phyloP scores from a whole-genome alignment of 2,329 filamentous ascomycete genomes.

The Falciphora oryzae region DNA sequence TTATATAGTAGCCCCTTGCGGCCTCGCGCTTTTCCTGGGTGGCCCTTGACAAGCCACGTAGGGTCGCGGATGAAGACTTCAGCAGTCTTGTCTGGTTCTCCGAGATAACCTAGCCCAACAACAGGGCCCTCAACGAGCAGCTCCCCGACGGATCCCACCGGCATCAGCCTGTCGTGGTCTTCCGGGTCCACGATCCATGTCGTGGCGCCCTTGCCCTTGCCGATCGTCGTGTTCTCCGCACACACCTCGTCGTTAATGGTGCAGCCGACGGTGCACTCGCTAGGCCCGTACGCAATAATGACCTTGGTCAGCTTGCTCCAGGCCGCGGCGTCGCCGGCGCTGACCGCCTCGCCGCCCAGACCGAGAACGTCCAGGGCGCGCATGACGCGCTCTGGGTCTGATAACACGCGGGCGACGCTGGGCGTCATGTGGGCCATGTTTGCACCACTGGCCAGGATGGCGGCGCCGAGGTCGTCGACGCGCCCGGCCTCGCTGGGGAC shows the following conservation, averaged over 20 bases:
- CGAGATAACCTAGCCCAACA: slow-evolving; percentile 41
- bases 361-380: slow-evolving; percentile 39
- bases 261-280: slow-evolving; percentile 44
- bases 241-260: slow-evolving; percentile 22
- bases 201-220: slow-evolving; percentile 8
- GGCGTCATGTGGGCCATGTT: slow-evolving; percentile 19
- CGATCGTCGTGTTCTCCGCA: slow-evolving; percentile 20
- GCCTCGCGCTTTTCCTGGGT: background rate
- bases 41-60: slow-evolving; percentile 4
- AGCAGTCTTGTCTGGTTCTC: slow-evolving; percentile 3
- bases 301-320: slow-evolving; percentile 41
- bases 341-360: slow-evolving; percentile 48
- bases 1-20: slow-evolving; percentile 22
- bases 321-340: slow-evolving; percentile 38
- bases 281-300: slow-evolving; percentile 47
- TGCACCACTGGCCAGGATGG: slow-evolving; percentile 14
- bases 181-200: slow-evolving; percentile 23
- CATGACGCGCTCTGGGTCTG: slow-evolving; percentile 35
- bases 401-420: slow-evolving; percentile 16
- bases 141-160: slow-evolving; percentile 28
- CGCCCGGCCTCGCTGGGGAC: slow-evolving; percentile 31
- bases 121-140: slow-evolving; percentile 37
- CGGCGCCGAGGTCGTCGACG: slow-evolving; percentile 27
- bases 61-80: slow-evolving; percentile 10
- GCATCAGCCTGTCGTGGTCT: slow-evolving; percentile 22